Evolutionary conservation across 129 eudicot species (phyloP).

Genomic region (Arctium lappa): DNA sequence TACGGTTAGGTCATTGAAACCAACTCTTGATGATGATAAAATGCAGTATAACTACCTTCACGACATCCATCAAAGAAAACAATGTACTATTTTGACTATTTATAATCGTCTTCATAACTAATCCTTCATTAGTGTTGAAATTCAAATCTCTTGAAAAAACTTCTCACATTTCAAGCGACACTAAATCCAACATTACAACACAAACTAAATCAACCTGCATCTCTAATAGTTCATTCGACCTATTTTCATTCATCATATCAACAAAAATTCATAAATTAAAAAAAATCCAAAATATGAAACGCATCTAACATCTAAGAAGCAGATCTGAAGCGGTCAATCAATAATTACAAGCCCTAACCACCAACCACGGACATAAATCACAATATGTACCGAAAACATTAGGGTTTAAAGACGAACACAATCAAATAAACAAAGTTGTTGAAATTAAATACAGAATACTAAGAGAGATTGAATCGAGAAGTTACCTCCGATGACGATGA

Average conservation of each 20-base stretch:
- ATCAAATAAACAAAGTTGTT: not conserved
- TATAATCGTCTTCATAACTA: not conserved
- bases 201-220: not conserved
- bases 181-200: not conserved
- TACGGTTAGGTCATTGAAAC: not conserved
- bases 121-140: not conserved
- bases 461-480: not conserved
- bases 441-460: not conserved
- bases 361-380: not conserved
- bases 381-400: not conserved
- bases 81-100: not conserved
- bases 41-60: constrained; percentile 11
- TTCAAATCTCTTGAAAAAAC: not conserved
- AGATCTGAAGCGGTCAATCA: constrained; percentile 19
- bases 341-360: constrained; percentile 1
- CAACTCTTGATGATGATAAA: constrained; percentile 4
- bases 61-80: not conserved
- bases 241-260: constrained; percentile 1
- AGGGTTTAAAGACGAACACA: constrained; percentile 7
- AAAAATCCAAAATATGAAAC: not conserved
- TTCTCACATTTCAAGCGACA: not conserved
- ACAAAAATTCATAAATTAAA: not conserved
- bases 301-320: not conserved
- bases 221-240: not conserved
- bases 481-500: constrained; percentile 34